phyloP scores from a whole-genome alignment of 352 stramenopile species.

The Pythium scleroteichum region DNA sequence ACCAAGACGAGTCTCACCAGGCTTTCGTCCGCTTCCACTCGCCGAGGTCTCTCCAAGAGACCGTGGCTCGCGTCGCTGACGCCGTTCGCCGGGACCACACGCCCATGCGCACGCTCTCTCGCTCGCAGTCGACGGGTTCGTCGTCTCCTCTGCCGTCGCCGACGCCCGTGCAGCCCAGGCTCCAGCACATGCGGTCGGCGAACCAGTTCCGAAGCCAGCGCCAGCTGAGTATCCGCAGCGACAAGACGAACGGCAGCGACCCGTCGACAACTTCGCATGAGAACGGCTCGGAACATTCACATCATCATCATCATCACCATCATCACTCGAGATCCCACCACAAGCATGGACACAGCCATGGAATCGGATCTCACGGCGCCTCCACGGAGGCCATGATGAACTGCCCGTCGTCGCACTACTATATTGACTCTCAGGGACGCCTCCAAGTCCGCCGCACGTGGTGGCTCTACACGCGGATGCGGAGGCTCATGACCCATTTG shows the following conservation, averaged over 20 bases:
- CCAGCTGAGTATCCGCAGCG: constrained; percentile 27
- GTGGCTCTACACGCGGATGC: constrained; percentile 57
- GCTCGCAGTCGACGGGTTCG: constrained; percentile 13
- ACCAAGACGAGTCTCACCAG: constrained; percentile 6
- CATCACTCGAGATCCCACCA: constrained; percentile 8
- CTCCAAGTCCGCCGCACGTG: constrained; percentile 52
- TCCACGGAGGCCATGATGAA: constrained; percentile 20
- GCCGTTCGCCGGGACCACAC: constrained; percentile 8
- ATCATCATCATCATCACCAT: constrained; percentile 16
- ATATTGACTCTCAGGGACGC: constrained; percentile 52
- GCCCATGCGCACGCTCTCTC: not conserved
- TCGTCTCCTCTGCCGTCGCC: constrained; percentile 20
- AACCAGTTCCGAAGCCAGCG: constrained; percentile 28
- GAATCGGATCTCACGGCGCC: not conserved
- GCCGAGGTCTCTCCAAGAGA: constrained; percentile 16
- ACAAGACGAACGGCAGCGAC: constrained; percentile 32
- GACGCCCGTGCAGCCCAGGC: constrained; percentile 2
- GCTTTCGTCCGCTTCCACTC: constrained; percentile 25
- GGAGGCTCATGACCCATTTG: constrained; percentile 45
- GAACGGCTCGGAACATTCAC: constrained; percentile 23
- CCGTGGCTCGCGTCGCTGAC: constrained; percentile 16
- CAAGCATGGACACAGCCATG: constrained; percentile 6
- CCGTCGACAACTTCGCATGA: constrained; percentile 31
- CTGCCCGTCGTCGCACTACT: constrained; percentile 59
- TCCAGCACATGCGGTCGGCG: constrained; percentile 14